A percentile compares a stretch with the other conserved stretches of the same genome.
Conservation (phyloP, 2,329 filamentous ascomycete species). For the Ophiostoma perfectum region DNA sequence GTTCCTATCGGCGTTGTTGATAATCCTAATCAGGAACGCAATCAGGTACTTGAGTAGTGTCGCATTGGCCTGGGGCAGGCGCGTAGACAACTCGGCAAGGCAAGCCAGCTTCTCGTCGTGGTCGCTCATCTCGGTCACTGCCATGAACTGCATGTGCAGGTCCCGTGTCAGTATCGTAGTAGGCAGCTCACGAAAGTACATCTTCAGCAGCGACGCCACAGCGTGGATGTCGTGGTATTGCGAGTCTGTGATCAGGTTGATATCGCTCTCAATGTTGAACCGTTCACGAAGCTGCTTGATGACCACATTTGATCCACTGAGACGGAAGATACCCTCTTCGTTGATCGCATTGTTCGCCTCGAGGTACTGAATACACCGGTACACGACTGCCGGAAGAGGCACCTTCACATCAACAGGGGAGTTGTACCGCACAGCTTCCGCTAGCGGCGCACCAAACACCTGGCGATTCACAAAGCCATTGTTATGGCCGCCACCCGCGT, state of each 20-base stretch:
- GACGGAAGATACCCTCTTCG: constrained; percentile 93
- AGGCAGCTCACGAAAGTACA: constrained; percentile 88
- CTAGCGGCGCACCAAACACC: constrained; percentile 79
- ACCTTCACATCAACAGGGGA: constrained; percentile 66
- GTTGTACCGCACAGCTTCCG: constrained; percentile 79
- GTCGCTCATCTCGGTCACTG: constrained; percentile 72
- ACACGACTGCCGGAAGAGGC: constrained; percentile 84
- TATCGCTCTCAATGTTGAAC: constrained; percentile 88
- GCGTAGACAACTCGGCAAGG: constrained; percentile 72
- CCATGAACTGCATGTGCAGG: constrained; percentile 80
- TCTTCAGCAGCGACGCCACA: constrained; percentile 86
- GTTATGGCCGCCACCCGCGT: constrained; percentile 35
- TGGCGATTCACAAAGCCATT: constrained; percentile 49
- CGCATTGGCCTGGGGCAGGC: constrained; percentile 73
- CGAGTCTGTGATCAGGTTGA: constrained; percentile 76
- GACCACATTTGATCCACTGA: constrained; percentile 93
- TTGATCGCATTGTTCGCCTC: constrained; percentile 71
- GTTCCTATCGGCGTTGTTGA: constrained; percentile 83
- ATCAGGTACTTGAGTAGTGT: constrained; percentile 79
- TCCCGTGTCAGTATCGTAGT: constrained; percentile 87
- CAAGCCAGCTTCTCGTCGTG: constrained; percentile 69
- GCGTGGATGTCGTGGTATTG: constrained; percentile 94
- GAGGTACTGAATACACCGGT: constrained; percentile 90
- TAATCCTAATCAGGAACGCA: constrained; percentile 83
- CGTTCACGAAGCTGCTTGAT: constrained; percentile 87